Evolutionary conservation across 2,329 filamentous ascomycete genomes (phyloP).

Genomic region (Aspergillus fumigatiaffinis): DNA sequence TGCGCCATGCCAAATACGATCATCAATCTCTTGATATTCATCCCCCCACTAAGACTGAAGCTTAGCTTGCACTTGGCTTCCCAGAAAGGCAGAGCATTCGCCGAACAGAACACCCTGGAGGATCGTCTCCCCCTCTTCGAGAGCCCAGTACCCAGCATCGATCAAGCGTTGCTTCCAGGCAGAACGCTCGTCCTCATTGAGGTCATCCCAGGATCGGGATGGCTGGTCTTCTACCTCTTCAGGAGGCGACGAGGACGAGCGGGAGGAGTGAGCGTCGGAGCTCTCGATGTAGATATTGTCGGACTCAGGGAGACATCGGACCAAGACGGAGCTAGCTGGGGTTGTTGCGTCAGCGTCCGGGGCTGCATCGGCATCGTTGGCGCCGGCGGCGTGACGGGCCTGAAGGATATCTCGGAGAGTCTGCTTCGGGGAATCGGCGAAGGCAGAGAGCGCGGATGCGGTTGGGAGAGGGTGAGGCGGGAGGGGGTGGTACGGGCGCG

Average conservation of each 20-base stretch:
- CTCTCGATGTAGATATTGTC: neutral
- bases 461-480: slow-evolving; percentile 13
- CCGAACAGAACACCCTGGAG: slow-evolving; percentile 75
- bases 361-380: neutral
- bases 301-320: neutral
- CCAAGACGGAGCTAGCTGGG: neutral
- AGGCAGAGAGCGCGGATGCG: neutral
- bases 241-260: slow-evolving; percentile 1
- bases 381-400: neutral
- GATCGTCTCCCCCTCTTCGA: slow-evolving; percentile 70
- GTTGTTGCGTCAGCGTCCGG: slow-evolving; percentile 1
- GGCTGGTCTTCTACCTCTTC: slow-evolving; percentile 9
- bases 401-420: slow-evolving; percentile 2
- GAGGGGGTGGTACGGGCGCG: slow-evolving; percentile 36
- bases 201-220: slow-evolving; percentile 62
- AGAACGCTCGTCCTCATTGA: slow-evolving; percentile 59
- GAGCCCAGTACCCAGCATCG: slow-evolving; percentile 73
- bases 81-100: slow-evolving; percentile 37
- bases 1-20: neutral
- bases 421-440: slow-evolving; percentile 1
- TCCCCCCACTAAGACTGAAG: neutral
- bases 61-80: neutral
- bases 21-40: neutral
- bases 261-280: neutral
- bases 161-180: slow-evolving; percentile 67